Evolutionary conservation across 2,329 filamentous ascomycete genomes (phyloP), one percentile per base, ranked within the genome.

Genomic region (Penicillium occitanis): DNA sequence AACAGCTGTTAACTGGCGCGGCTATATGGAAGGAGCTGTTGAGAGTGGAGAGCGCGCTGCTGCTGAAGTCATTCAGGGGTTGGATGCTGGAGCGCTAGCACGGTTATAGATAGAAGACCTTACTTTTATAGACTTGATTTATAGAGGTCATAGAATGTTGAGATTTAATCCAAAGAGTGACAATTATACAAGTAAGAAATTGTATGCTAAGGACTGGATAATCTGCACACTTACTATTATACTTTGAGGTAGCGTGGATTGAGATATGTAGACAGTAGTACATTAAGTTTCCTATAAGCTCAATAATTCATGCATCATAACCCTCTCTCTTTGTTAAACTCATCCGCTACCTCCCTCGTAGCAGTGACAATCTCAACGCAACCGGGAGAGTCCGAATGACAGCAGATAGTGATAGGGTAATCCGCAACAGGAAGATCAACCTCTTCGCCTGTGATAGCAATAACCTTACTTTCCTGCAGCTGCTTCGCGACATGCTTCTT

Each of bases 11-110:
- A 79, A 83, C 66, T 87, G 85, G 85, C 84, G 82, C 64, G 85
- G 85, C 0, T 87, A 86, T 70, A 86, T 87, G 83, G 85, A 87
- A 67, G 85, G 86, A 1, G 85, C 85, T 0, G 74, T 87, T 11
- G 70, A 80, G 5, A 81, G 77, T 60, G 85, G 85, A 1, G 76
- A 84, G 66, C 73, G 81, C 14, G 85, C 77, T 1, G 84, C 83
- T 0, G 71, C 72, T 42, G 82, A 86, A 70, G 80, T 84, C 3
- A 65, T 82, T 4, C 30, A 37, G 51, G 51, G n/a, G 10, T 57
- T 57, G 30, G 37, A 35, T 22, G 30, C 51, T 37, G 28, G 51
- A 35, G 51, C n/a, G 5, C 33, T 57, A 13, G 51, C 51, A 22
- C 30, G 51, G 3, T 57, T 57, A 33, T 57, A 57, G 33, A 22